Conservation (phyloP, 306 rosid genomes). For the Adenanthera pavonina region DNA sequence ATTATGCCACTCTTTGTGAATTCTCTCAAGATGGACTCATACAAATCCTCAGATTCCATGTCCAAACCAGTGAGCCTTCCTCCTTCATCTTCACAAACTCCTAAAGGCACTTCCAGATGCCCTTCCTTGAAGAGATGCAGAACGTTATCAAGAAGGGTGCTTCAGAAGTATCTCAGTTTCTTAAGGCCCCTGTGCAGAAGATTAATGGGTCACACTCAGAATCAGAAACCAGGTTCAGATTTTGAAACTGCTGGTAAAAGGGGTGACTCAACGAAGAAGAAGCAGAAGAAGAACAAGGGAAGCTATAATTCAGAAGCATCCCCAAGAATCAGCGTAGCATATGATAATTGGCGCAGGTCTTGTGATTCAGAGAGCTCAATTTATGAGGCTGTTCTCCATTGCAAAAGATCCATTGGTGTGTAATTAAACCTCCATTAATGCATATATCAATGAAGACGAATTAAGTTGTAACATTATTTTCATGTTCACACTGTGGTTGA, state of each 20-base stretch:
- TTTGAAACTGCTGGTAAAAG: slow-evolving; percentile 54
- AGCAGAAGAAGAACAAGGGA: slow-evolving; percentile 51
- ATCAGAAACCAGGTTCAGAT: slow-evolving; percentile 52
- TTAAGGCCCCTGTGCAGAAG: slow-evolving; percentile 74
- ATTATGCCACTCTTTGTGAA: slow-evolving; percentile 82
- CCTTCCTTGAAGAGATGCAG: slow-evolving; percentile 69
- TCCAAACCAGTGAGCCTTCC: slow-evolving; percentile 35
- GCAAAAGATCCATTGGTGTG: slow-evolving; percentile 92
- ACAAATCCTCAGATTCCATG: slow-evolving; percentile 42
- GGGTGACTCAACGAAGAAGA: slow-evolving; percentile 12
- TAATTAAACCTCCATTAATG: neutral
- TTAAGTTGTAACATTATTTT: too few species aligned
- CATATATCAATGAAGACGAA: too few species aligned
- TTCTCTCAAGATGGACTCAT: slow-evolving; percentile 62
- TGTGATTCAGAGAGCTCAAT: slow-evolving; percentile 96
- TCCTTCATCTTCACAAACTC: slow-evolving; percentile 47
- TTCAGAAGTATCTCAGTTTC: slow-evolving; percentile 75
- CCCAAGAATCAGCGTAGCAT: slow-evolving; percentile 74
- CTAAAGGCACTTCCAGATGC: slow-evolving; percentile 51
- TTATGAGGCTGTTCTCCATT: slow-evolving; percentile 94
- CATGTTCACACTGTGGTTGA: neutral
- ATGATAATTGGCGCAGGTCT: slow-evolving; percentile 77
- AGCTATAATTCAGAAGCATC: slow-evolving; percentile 58
- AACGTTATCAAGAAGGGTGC: slow-evolving; percentile 65
- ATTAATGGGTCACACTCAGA: slow-evolving; percentile 51